Evolutionary conservation across 2,329 filamentous ascomycete genomes (phyloP), one percentile per base, ranked within the genome.

Genomic region (Penicillium griseofulvum): DNA sequence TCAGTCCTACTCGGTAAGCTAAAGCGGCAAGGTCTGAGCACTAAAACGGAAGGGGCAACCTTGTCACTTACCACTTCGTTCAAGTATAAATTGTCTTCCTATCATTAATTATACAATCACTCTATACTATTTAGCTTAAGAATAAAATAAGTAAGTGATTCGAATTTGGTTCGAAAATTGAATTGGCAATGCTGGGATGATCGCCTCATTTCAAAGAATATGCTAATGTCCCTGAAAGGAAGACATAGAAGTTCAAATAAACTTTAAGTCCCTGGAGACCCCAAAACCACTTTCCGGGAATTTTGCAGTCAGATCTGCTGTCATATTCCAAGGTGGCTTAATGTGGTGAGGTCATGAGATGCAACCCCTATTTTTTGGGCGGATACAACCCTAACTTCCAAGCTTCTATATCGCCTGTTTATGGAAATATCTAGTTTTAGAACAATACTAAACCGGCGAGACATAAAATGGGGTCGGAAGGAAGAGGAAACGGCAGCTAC

Each of bases 291-390:
- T 26, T 19, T 8, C 12, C n/a, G 9, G 24, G 5, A 19, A 37
- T 31, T 26, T 19, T 9, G 19, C 10, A 10, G 14, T 34, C 37
- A 26, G 26, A 42, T 12, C 10, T 6, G 19, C 29, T 38, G 17
- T 45, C 4, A 14, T 46, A n/a, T 45, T 52, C 31, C 11, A n/a
- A 14, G 24, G 41, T 29, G 24, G n/a, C 49, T 49, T 24, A 6
- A 16, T 26, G n/a, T 41, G 53, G 42, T 52, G 53, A 55, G 41
- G 41, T 52, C 48, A 55, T 49, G 34, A 29, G 33, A 55, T 55
- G 53, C 41, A 55, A 22, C 22, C 22, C 22, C 22, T 22, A 22
- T 22, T 22, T 22, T 22, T 22, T 22, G 22, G 22, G 4, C 4
- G 22, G 22, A 22, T 22, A 22, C 22, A 22, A 22, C 22, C 22